Evolutionary conservation across 2,329 filamentous ascomycete species (phyloP).

Genomic region (Ophiocordyceps camponoti-rufipedis): DNA sequence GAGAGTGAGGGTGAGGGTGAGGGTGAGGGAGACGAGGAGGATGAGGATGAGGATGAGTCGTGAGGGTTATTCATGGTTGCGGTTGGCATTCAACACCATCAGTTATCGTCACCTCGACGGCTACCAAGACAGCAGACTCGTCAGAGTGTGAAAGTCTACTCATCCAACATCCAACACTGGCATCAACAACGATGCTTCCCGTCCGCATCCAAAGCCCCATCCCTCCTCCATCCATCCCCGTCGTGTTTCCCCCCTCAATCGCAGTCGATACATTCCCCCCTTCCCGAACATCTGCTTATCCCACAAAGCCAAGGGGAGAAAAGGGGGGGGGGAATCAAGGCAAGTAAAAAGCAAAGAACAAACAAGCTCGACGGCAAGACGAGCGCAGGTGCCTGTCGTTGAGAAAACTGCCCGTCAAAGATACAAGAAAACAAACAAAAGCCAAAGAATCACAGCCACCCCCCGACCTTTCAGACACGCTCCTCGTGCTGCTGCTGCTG

Average conservation of each 20-base stretch:
- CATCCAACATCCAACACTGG: too few species aligned
- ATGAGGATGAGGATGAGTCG: background rate
- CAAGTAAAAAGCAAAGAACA: background rate
- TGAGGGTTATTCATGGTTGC: background rate
- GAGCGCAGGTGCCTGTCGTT: too few species aligned
- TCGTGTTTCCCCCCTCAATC: too few species aligned
- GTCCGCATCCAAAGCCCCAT: too few species aligned
- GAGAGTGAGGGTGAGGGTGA: conserved; percentile 1
- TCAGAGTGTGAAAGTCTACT: too few species aligned
- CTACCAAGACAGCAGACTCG: too few species aligned
- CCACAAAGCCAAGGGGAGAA: background rate
- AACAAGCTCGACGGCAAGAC: background rate
- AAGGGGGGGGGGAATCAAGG: background rate
- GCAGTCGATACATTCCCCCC: background rate
- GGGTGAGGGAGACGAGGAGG: background rate
- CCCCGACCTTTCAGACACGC: too few species aligned
- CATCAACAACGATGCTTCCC: too few species aligned
- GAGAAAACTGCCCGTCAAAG: too few species aligned
- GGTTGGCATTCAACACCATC: background rate
- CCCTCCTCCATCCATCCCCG: too few species aligned
- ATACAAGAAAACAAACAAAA: too few species aligned
- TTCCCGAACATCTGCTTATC: background rate
- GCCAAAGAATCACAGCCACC: too few species aligned
- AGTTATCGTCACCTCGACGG: background rate
- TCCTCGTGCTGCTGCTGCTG: background rate